phyloP scores from a whole-genome alignment of 345 rosid genomes.

The Linum lewisii region DNA sequence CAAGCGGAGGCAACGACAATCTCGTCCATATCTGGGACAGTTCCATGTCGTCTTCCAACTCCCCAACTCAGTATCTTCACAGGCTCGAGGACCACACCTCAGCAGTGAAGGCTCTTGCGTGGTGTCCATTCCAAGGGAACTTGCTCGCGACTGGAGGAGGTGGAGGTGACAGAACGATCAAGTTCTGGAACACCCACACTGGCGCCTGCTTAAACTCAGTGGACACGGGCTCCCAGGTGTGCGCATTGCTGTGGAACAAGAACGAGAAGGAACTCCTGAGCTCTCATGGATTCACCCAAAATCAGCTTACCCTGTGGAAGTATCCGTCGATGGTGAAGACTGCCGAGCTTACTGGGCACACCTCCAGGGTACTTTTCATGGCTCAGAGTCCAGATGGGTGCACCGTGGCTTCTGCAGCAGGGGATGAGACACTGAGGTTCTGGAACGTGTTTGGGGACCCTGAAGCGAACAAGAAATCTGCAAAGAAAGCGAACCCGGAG shows the following conservation, averaged over 20 bases:
- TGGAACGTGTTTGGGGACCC: slow-evolving; percentile 24
- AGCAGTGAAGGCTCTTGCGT: slow-evolving; percentile 53
- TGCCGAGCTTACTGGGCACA: slow-evolving; percentile 38
- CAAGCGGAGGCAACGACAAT: slow-evolving; percentile 45
- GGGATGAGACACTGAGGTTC: slow-evolving; percentile 18
- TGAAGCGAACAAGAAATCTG: slow-evolving; percentile 10
- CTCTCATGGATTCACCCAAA: slow-evolving; percentile 41
- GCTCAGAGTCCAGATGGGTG: slow-evolving; percentile 26
- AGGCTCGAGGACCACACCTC: slow-evolving; percentile 41
- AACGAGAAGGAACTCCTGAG: slow-evolving; percentile 42
- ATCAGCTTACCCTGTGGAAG: slow-evolving; percentile 43
- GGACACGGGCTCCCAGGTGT: slow-evolving; percentile 45
- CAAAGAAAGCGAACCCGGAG: slow-evolving; percentile 6
- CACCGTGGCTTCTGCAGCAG: slow-evolving; percentile 25
- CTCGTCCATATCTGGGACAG: slow-evolving; percentile 44
- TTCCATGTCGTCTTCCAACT: slow-evolving; percentile 28
- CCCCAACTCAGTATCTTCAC: slow-evolving; percentile 43
- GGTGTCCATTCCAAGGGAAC: slow-evolving; percentile 54
- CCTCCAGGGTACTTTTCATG: slow-evolving; percentile 46
- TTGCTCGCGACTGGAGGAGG: slow-evolving; percentile 19
- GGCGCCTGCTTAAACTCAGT: slow-evolving; percentile 18
- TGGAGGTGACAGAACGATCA: slow-evolving; percentile 11
- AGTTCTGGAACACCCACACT: slow-evolving; percentile 18
- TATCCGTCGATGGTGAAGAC: slow-evolving; percentile 46
- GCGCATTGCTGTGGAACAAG: slow-evolving; percentile 43